Percentiles rank a stretch among this genome's conserved stretches.
phyloP scores from a whole-genome alignment of 2,329 filamentous ascomycete species.

The Aspergillus aculeatus region DNA sequence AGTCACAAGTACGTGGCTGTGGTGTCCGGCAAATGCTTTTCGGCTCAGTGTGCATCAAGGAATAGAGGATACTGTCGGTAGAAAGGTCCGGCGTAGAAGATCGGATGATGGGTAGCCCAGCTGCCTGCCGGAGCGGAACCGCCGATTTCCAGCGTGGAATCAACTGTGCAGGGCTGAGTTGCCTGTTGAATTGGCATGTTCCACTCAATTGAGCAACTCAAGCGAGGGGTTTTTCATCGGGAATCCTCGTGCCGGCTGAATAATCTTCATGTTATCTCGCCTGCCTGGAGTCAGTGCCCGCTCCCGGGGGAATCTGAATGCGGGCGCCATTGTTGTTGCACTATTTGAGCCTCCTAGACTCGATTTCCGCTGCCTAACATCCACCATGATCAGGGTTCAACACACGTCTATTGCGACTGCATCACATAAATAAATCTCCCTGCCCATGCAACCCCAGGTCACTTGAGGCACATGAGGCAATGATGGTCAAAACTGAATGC shows the following conservation, averaged over 20 bases:
- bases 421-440: not conserved
- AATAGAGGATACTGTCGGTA: no score
- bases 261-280: not conserved
- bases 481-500: not conserved
- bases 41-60: no score
- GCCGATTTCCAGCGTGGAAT: slow-evolving; percentile 3
- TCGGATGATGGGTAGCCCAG: not conserved
- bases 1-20: not conserved
- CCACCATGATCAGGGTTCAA: slow-evolving; percentile 3
- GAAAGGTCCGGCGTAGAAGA: not conserved
- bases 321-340: slow-evolving; percentile 11
- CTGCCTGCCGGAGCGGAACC: not conserved
- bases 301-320: slow-evolving; percentile 1
- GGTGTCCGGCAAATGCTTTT: no score
- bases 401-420: not conserved
- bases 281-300: not conserved
- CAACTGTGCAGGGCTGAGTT: slow-evolving; percentile 7
- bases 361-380: not conserved
- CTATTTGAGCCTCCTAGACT: slow-evolving; percentile 6
- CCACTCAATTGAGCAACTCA: slow-evolving; percentile 5
- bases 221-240: slow-evolving; percentile 6
- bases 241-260: slow-evolving; percentile 5
- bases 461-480: not conserved
- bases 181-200: not conserved
- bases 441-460: not conserved